phyloP scores from a whole-genome alignment of 495 filamentous ascomycete genomes.

The Poronia punctata region DNA sequence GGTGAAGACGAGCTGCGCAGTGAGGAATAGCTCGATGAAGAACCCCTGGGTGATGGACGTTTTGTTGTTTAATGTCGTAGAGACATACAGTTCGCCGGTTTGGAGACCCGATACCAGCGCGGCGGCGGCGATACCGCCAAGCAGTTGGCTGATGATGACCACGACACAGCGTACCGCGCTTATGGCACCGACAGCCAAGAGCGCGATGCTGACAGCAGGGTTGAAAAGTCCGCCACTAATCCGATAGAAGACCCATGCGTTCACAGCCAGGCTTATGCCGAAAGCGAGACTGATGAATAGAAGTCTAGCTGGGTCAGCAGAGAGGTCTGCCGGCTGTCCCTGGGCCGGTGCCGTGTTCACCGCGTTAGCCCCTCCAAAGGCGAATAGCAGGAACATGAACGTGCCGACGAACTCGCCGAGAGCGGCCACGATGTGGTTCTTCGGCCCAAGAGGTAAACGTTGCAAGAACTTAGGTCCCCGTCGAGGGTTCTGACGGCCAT shows the following conservation, averaged over 20 bases:
- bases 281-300: slow-evolving; percentile 68
- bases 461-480: too few species aligned
- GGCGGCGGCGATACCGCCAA: slow-evolving; percentile 55
- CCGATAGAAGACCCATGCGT: slow-evolving; percentile 81
- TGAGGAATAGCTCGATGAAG: slow-evolving; percentile 75
- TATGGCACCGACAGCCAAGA: slow-evolving; percentile 52
- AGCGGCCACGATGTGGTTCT: slow-evolving; percentile 51
- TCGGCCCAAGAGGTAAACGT: slow-evolving; percentile 4
- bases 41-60: slow-evolving; percentile 56
- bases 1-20: slow-evolving; percentile 66
- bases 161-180: slow-evolving; percentile 39
- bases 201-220: slow-evolving; percentile 57
- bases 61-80: slow-evolving; percentile 49
- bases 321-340: slow-evolving; percentile 17
- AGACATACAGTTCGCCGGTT: slow-evolving; percentile 55
- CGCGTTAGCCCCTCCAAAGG: slow-evolving; percentile 71
- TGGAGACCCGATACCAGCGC: slow-evolving; percentile 50
- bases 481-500: too few species aligned
- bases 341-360: slow-evolving; percentile 42
- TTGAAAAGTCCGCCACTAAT: slow-evolving; percentile 78
- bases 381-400: slow-evolving; percentile 76
- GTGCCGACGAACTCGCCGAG: slow-evolving; percentile 73
- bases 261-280: slow-evolving; percentile 68
- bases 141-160: slow-evolving; percentile 50
- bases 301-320: slow-evolving; percentile 38